Percentiles rank a stretch among this genome's conserved stretches.
These are phyloP conservation scores for Peronospora belbahrii DNA, from an alignment of 352 stramenopile genomes.

Conservation along the genomic window DNA sequence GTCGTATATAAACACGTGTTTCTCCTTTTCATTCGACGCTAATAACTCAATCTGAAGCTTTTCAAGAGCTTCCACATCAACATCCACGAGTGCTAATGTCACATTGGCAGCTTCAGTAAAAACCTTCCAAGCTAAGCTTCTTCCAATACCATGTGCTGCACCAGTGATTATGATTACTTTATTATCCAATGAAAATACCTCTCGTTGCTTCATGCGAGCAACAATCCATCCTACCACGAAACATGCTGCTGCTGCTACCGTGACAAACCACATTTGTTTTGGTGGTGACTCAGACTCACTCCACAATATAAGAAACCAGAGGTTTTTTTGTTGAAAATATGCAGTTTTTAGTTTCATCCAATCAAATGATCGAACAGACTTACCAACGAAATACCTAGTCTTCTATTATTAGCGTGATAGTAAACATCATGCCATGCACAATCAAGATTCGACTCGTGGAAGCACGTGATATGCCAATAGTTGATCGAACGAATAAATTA, in stretches of 20 bases:
- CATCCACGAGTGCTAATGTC: slow-evolving; percentile 57
- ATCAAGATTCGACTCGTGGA: slow-evolving; percentile 89
- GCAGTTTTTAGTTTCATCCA: neutral
- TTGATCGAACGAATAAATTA: slow-evolving; percentile 79
- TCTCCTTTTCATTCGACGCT: neutral
- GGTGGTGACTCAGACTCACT: no score
- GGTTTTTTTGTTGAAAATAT: no score
- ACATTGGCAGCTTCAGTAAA: slow-evolving; percentile 14
- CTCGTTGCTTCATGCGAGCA: neutral
- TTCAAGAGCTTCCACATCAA: slow-evolving; percentile 37
- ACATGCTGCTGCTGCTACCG: no score
- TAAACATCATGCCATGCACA: slow-evolving; percentile 78
- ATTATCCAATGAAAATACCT: slow-evolving; percentile 32
- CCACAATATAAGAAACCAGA: no score
- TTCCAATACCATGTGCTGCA: slow-evolving; percentile 48
- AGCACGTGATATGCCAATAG: slow-evolving; percentile 80
- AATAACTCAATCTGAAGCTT: slow-evolving; percentile 20
- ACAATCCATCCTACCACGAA: slow-evolving; percentile 4
- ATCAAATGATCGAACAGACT: no score
- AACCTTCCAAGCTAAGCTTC: slow-evolving; percentile 32
- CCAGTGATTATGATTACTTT: slow-evolving; percentile 65
- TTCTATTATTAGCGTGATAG: no score
- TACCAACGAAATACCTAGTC: no score
- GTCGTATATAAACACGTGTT: slow-evolving; percentile 31
- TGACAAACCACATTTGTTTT: neutral